Evolutionary conservation across 257 asterid genomes (phyloP).

Genomic region (Vinca minor): DNA sequence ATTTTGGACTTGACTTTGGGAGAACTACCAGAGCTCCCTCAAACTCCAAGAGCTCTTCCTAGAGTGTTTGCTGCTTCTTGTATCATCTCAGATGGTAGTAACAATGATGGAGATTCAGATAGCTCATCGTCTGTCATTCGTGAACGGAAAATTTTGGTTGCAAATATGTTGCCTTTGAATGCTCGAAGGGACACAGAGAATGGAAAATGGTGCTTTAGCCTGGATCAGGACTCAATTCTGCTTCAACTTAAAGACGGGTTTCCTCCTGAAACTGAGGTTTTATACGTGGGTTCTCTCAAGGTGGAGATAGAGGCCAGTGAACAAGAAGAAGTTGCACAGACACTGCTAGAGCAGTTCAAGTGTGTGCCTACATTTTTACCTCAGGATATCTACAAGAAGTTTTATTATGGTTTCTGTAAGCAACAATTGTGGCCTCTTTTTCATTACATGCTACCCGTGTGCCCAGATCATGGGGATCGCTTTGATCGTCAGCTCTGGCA

Average conservation of each 20-base stretch:
- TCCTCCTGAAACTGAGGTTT: conserved; percentile 61
- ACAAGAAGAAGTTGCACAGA: conserved; percentile 79
- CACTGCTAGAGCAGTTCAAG: conserved; percentile 62
- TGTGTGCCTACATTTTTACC: conserved; percentile 87
- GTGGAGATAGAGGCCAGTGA: conserved; percentile 63
- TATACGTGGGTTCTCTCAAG: conserved; percentile 80
- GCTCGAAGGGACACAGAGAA: conserved; percentile 52
- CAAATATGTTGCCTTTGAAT: conserved; percentile 72
- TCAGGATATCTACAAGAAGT: conserved; percentile 53
- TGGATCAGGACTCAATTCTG: conserved; percentile 67
- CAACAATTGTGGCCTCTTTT: conserved; percentile 93
- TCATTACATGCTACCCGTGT: conserved; percentile 93
- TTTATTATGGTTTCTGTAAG: conserved; percentile 79
- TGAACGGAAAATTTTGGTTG: conserved; percentile 69
- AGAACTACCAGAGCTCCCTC: conserved; percentile 45
- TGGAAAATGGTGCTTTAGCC: conserved; percentile 57
- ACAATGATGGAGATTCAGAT: conserved; percentile 68
- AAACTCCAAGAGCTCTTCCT: conserved; percentile 68
- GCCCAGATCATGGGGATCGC: conserved; percentile 84
- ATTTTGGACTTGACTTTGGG: conserved; percentile 63
- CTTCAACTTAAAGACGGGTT: conserved; percentile 82
- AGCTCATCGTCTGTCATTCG: conserved; percentile 42
- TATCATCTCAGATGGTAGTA: conserved; percentile 48
- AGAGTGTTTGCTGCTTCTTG: conserved; percentile 72
- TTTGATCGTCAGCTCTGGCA: conserved; percentile 81